A percentile compares a stretch with the other conserved stretches of the same genome.
Evolutionary conservation across 192 early-diverging fungal genomes (phyloP).

Genomic region (Radiomyces spectabilis): DNA sequence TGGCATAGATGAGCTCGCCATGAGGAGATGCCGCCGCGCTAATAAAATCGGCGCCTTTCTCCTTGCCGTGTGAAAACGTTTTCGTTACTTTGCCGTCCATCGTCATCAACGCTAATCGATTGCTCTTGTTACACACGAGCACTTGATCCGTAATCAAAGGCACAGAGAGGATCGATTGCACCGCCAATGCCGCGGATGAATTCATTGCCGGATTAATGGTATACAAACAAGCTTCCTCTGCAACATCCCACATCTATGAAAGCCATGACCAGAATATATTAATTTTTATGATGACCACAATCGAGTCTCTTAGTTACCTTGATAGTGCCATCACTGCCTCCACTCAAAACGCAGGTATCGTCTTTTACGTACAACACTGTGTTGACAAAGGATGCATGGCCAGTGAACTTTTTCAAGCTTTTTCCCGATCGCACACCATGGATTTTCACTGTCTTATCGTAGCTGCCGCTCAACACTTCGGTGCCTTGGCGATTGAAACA

Average conservation of each 20-base stretch:
- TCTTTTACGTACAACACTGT: conserved; percentile 65
- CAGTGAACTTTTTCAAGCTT: conserved; percentile 82
- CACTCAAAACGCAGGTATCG: conserved; percentile 62
- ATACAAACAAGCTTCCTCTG: conserved; percentile 49
- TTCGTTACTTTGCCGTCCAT: conserved; percentile 49
- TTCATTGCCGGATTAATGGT: conserved; percentile 45
- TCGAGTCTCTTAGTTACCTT: conserved; percentile 44
- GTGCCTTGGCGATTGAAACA: conserved; percentile 70
- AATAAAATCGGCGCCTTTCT: conserved; percentile 42
- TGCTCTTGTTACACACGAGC: conserved; percentile 72
- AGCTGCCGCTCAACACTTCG: conserved; percentile 75
- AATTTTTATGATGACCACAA: background rate
- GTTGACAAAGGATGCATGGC: conserved; percentile 87
- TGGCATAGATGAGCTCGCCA: conserved; percentile 73
- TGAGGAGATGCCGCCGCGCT: conserved; percentile 56
- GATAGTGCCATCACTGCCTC: conserved; percentile 78
- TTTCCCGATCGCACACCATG: conserved; percentile 91
- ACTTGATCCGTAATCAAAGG: conserved; percentile 60
- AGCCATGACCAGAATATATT: background rate
- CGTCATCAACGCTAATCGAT: conserved; percentile 57
- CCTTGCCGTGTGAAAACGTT: conserved; percentile 38
- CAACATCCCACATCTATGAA: conserved; percentile 78
- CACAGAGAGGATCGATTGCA: conserved; percentile 48
- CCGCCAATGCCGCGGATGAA: conserved; percentile 31
- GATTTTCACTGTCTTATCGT: conserved; percentile 72